phyloP scores from a whole-genome alignment of 2,329 filamentous ascomycete genomes.

The Sclerotinia minor region DNA sequence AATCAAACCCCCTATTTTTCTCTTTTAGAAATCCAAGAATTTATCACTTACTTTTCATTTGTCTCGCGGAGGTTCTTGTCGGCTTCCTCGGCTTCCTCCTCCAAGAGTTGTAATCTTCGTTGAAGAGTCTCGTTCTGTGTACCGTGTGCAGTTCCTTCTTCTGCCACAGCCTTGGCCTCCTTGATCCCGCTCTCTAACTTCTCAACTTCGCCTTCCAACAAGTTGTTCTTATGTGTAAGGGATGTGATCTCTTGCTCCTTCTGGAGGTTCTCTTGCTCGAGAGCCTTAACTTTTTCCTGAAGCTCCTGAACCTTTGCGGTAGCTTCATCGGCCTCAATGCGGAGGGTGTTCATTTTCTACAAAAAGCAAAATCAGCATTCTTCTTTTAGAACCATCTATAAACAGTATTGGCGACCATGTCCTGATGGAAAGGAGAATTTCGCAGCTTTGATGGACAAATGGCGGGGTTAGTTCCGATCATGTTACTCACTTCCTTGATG shows the following conservation, averaged over 20 bases:
- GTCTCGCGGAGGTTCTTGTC: conserved; percentile 96
- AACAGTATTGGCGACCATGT: not conserved
- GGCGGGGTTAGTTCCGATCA: conserved; percentile 38
- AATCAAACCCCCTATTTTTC: conserved; percentile 21
- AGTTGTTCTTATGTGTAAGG: conserved; percentile 88
- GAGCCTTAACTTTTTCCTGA: conserved; percentile 78
- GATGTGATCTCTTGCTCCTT: conserved; percentile 99
- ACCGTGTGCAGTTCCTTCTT: conserved; percentile 78
- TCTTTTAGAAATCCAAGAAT: not conserved
- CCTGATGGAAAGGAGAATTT: conserved; percentile 15
- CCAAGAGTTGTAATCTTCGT: conserved; percentile 89
- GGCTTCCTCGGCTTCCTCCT: conserved; percentile 96
- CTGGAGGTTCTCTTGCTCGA: conserved; percentile 91
- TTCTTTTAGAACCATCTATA: conserved; percentile 13
- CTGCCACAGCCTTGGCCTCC: conserved; percentile 83
- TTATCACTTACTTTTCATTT: conserved; percentile 86
- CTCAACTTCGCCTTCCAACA: conserved; percentile 88
- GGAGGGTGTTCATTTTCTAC: conserved; percentile 93
- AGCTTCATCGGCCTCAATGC: conserved; percentile 88
- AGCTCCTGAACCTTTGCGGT: conserved; percentile 82
- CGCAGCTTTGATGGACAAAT: conserved; percentile 28
- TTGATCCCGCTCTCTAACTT: conserved; percentile 83
- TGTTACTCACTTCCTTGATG: conserved; percentile 77
- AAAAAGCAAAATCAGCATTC: conserved; percentile 21
- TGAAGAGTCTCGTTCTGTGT: conserved; percentile 90